Conservation (phyloP, 768 basidiomycete species). For the Tylopilus sp. region DNA sequence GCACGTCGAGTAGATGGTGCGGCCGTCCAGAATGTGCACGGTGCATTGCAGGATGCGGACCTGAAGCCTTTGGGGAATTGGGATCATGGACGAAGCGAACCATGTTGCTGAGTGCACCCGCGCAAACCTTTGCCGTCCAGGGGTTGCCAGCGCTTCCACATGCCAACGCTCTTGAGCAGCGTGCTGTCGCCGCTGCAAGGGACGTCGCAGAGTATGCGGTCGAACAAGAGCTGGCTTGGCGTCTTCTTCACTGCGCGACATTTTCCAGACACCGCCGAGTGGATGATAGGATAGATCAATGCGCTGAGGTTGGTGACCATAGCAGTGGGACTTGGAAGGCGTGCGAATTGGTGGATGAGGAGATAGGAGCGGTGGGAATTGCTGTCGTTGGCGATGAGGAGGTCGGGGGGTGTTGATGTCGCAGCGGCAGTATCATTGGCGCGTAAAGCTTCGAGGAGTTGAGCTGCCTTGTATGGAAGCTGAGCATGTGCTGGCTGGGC, state of each 20-base stretch:
- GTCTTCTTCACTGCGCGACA: conserved; percentile 36
- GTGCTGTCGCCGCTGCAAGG: conserved; percentile 99
- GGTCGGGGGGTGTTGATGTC: conserved; percentile 71
- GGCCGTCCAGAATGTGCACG: no score
- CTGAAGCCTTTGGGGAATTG: conserved; percentile 62
- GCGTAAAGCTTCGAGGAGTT: conserved; percentile 89
- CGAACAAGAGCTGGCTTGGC: conserved; percentile 67
- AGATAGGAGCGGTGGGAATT: conserved; percentile 93
- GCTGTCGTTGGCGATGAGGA: conserved; percentile 93
- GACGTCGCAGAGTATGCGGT: conserved; percentile 93
- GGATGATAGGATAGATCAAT: conserved; percentile 73
- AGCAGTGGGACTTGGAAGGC: conserved; percentile 86
- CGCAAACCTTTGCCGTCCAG: conserved; percentile 91
- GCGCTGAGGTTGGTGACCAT: conserved; percentile 98
- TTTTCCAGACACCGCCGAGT: conserved; percentile 20
- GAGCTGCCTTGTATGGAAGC: conserved; percentile 64
- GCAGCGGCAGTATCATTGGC: conserved; percentile 56
- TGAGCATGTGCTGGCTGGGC: not conserved
- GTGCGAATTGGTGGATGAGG: conserved; percentile 94
- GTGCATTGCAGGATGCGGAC: no score
- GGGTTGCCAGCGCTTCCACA: conserved; percentile 91
- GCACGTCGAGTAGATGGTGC: conserved; percentile 97
- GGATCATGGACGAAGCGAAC: not conserved
- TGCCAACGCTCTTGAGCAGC: conserved; percentile 87
- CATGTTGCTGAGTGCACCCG: conserved; percentile 44